Evolutionary conservation across 352 stramenopile genomes (phyloP), one percentile per base, ranked within the genome.

Genomic region (Phytophthora pisi): DNA sequence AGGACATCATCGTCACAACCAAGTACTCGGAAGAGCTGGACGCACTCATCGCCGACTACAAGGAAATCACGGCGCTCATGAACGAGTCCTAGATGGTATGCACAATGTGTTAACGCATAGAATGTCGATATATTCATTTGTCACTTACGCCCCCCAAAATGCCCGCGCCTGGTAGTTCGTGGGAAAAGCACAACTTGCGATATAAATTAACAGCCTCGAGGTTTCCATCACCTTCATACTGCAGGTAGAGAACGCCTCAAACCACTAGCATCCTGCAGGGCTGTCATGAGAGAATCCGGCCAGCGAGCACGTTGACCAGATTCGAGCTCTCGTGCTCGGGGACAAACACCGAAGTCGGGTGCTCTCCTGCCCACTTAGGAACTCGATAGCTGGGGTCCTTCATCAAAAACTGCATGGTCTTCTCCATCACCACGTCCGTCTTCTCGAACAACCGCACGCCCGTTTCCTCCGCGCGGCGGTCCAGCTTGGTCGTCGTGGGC

Each of bases 301-400:
- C 86, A n/a, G 82, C 85, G 3, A 95, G 75, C 7, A 95, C 84
- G 61, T 95, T 93, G 18, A 93, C 82, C 34, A 95, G 76, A 63
- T 82, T 89, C 61, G 77, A 77, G 24, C 88, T 85, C 70, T 92
- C 84, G 51, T 91, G 77, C 60, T 93, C 86, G 5, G 82, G 85
- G 16, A 84, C 70, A 78, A 93, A 93, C 24, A 90, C 72, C 5
- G 68, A 77, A 6, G 72, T 78, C 13, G 84, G 57, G 59, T 95
- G 86, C 36, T 83, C 51, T 4, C 86, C 86, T 8, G 58, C 61
- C 86, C 86, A 95, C 56, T 51, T 51, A 0, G 84, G 86, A 34
- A 95, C 81, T 28, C 79, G 71, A 50, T 93, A 95, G 0, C 58
- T 51, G 0, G 61, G 51, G 20, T 84, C 75, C 3, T 85, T 83